phyloP scores from a whole-genome alignment of 306 rosid species.

The Cicer chorassanicum region DNA sequence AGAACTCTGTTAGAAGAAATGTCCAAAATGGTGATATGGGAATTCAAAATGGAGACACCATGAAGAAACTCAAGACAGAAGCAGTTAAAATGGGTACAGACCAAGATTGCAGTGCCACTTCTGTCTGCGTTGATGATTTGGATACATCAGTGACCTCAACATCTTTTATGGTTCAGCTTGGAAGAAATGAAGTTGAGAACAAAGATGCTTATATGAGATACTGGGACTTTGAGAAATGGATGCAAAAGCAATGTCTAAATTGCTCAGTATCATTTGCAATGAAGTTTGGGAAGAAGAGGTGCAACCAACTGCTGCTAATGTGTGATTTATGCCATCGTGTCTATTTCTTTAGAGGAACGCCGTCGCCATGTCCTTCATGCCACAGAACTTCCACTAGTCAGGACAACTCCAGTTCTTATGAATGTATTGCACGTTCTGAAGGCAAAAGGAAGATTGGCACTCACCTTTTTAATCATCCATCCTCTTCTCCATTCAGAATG shows the following conservation, averaged over 20 bases:
- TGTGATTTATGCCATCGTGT: slow-evolving; percentile 60
- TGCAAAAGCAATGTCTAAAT: slow-evolving; percentile 64
- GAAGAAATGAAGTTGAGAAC: slow-evolving; percentile 56
- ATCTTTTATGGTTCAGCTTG: slow-evolving; percentile 66
- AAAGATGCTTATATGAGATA: slow-evolving; percentile 63
- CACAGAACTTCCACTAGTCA: slow-evolving; percentile 47
- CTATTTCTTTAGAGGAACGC: slow-evolving; percentile 50
- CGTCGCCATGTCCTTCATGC: slow-evolving; percentile 59
- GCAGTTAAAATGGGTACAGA: slow-evolving; percentile 43
- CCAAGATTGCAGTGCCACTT: slow-evolving; percentile 48
- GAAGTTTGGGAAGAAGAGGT: slow-evolving; percentile 62
- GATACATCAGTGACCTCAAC: slow-evolving; percentile 60
- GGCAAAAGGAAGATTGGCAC: slow-evolving; percentile 43
- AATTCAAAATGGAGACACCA: slow-evolving; percentile 47
- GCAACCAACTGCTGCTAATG: slow-evolving; percentile 51
- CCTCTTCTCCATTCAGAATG: slow-evolving; percentile 59
- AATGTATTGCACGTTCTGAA: slow-evolving; percentile 47
- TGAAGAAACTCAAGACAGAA: slow-evolving; percentile 43
- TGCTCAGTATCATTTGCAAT: slow-evolving; percentile 55
- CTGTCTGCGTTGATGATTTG: slow-evolving; percentile 48
- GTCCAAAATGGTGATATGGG: slow-evolving; percentile 34
- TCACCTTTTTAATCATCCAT: slow-evolving; percentile 42
- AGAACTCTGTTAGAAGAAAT: slow-evolving; percentile 59
- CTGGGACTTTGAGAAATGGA: slow-evolving; percentile 76
- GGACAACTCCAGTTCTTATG: slow-evolving; percentile 51